Conservation (phyloP, 2,329 filamentous ascomycete species). For the Ceratocystis variospora region DNA sequence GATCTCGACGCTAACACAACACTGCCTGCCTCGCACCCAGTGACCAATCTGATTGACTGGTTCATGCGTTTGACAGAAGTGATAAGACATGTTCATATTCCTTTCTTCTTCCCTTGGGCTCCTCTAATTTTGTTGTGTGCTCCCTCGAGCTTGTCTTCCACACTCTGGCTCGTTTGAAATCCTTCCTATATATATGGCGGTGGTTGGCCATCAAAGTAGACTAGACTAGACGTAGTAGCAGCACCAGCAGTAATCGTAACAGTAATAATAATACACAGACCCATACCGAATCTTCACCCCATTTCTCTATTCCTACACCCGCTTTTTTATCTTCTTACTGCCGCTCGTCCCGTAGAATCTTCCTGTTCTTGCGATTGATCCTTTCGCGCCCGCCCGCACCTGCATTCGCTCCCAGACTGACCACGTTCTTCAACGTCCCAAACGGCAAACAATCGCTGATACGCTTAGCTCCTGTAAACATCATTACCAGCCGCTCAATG, state of each 20-base stretch:
- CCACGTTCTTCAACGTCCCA: constrained; percentile 62
- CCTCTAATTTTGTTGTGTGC: no score
- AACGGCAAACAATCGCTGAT: constrained; percentile 84
- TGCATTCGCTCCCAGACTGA: constrained; percentile 29
- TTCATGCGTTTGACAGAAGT: no score
- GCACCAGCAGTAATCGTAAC: not conserved
- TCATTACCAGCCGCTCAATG: constrained; percentile 80
- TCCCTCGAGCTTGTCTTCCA: no score
- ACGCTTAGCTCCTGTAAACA: constrained; percentile 62
- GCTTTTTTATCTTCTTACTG: not conserved
- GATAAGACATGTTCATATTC: no score
- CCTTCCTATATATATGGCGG: no score
- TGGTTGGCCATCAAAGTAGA: not conserved
- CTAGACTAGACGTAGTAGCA: not conserved
- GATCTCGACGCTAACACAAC: not conserved
- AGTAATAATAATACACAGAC: constrained; percentile 4
- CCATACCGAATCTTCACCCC: not conserved
- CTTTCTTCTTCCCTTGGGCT: no score
- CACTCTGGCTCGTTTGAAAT: no score
- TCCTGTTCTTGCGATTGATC: constrained; percentile 14
- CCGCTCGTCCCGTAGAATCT: constrained; percentile 8
- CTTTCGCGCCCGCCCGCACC: constrained; percentile 19
- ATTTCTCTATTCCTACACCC: not conserved
- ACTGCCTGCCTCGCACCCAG: not conserved
- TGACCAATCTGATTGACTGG: not conserved